These are phyloP conservation scores for Cucurbita pepo DNA, from an alignment of 306 rosid species.

Conservation along the genomic window DNA sequence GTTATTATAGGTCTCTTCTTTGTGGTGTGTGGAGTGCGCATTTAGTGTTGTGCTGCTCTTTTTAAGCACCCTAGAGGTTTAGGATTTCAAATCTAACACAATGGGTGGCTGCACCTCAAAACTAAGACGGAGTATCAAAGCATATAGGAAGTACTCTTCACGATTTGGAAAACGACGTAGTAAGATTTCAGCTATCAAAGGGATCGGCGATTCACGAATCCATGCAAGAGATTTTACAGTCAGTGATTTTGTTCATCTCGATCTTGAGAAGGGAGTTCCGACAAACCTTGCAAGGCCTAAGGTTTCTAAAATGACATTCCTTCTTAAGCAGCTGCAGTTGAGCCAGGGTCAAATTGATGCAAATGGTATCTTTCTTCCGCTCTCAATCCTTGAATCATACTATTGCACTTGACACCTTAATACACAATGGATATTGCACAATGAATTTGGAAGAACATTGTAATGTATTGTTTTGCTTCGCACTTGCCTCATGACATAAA, in stretches of 20 bases:
- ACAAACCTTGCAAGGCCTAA: conserved; percentile 44
- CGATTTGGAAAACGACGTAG: conserved; percentile 23
- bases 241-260: conserved; percentile 45
- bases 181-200: conserved; percentile 21
- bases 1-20: not conserved
- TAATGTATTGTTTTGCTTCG: not conserved
- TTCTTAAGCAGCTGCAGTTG: conserved; percentile 61
- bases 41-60: not conserved
- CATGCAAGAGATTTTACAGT: conserved; percentile 28
- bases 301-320: conserved; percentile 50
- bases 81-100: conserved; percentile 9
- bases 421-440: not conserved
- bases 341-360: conserved; percentile 54
- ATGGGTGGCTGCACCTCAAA: conserved; percentile 74
- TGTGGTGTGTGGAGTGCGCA: not conserved
- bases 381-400: not conserved
- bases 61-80: conserved; percentile 1
- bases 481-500: not conserved
- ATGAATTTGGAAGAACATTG: not conserved
- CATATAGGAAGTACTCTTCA: conserved; percentile 9
- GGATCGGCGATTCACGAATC: conserved; percentile 30
- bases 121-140: conserved; percentile 14
- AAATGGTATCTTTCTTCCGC: conserved; percentile 20
- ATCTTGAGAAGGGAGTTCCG: conserved; percentile 45
- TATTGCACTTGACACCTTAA: not conserved